Base-by-base conservation (phyloP, 139 green algal genomes). In the Picochlorum sp. region DNA sequence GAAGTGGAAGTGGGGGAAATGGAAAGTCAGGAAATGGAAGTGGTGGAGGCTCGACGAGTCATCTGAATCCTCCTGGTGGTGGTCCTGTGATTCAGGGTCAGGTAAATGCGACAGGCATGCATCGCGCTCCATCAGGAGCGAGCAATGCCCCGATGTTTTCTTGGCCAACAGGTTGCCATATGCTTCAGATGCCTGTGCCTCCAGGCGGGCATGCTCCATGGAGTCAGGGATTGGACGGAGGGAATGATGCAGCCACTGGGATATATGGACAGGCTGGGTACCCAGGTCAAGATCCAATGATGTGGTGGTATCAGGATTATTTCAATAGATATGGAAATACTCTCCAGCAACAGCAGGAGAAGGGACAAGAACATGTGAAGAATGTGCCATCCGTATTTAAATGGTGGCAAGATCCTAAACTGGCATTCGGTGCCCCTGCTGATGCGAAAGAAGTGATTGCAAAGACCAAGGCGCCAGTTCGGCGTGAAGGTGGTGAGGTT, bases 251-350 rank as follows among this genome's bases (percentile, higher is more conserved):
- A 1, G 47, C n/a, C 6, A 6, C n/a, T 55, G n/a, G 18, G 23
- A 16, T 30, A 3, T 37, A 23, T 9, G 15, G 15, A 20, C 51
- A 38, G 13, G 15, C 13, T 34, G 13, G 20, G 6, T 18, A 34
- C 51, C 51, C 21, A 34, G 2, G 7, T 59, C 51, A 30, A 10
- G 69, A 75, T 62, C 69, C 69, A 11, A 65, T 75, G 54, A n/a
- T 41, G 14, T 71, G 62, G 62, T 75, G 69, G 69, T 70, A 70
- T 49, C 69, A 75, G 21, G 54, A 61, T n/a, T 75, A 75, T 51
- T 75, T 71, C n/a, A 61, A 61, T 41, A 4, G 60, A 10, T 14
- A 4, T 60, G 56, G 14, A 14, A 21, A 49, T 45, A 49, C 8
- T 38, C 49, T 34, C 28, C 68, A 74, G 60, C 67, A 59, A 23